phyloP scores from a whole-genome alignment of 768 basidiomycete genomes.

The Boletellus sp. region DNA sequence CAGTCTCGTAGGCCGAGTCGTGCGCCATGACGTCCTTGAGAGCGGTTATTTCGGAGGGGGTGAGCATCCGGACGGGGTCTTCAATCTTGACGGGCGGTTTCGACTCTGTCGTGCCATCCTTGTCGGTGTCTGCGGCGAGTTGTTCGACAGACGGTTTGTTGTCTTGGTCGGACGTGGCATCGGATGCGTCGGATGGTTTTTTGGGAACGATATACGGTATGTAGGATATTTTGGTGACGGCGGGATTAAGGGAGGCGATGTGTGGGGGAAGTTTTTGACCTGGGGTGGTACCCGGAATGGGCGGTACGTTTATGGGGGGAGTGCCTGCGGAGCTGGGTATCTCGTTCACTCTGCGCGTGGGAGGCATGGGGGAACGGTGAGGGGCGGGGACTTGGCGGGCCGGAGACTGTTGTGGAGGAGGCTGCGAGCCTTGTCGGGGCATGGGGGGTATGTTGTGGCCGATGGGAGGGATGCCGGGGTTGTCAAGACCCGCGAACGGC shows the following conservation, averaged over 20 bases:
- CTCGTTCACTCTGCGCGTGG: slow-evolving; percentile 22
- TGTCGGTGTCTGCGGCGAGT: slow-evolving; percentile 12
- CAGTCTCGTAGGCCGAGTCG: slow-evolving; percentile 46
- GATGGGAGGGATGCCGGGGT: slow-evolving; percentile 20
- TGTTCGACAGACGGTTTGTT: slow-evolving; percentile 18
- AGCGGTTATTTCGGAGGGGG: slow-evolving; percentile 29
- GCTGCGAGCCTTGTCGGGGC: slow-evolving; percentile 24
- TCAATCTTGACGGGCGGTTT: slow-evolving; percentile 16
- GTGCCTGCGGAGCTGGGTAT: slow-evolving; percentile 7
- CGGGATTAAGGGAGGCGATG: slow-evolving; percentile 30
- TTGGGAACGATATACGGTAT: slow-evolving; percentile 21
- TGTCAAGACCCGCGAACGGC: too few relatives aligned
- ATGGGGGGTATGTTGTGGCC: slow-evolving; percentile 17
- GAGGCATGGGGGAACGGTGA: slow-evolving; percentile 22
- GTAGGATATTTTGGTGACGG: slow-evolving; percentile 30
- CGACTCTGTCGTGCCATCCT: slow-evolving; percentile 16
- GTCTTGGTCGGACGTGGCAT: slow-evolving; percentile 20
- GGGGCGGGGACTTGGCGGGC: slow-evolving; percentile 15
- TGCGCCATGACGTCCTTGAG: slow-evolving; percentile 36
- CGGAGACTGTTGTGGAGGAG: slow-evolving; percentile 28
- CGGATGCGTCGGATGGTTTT: slow-evolving; percentile 18
- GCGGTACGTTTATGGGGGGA: slow-evolving; percentile 17
- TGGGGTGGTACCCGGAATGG: slow-evolving; percentile 26
- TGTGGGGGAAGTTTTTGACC: slow-evolving; percentile 33
- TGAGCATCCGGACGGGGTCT: slow-evolving; percentile 26